Evolutionary conservation across 2,329 filamentous ascomycete species (phyloP).

Genomic region (Calonectria leucothoes): DNA sequence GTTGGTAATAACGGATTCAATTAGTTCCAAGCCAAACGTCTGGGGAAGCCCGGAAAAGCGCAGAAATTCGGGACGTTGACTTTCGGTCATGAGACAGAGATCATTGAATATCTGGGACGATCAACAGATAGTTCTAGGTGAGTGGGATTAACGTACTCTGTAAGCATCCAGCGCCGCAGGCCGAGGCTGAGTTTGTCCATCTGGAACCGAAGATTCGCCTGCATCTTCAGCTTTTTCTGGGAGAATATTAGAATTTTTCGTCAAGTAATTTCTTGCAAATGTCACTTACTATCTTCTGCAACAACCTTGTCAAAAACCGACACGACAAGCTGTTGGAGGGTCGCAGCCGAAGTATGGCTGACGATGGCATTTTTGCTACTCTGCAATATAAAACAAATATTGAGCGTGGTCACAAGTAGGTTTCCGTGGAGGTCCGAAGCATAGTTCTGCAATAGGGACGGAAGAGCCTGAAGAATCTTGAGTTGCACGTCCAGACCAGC

Average conservation of each 20-base stretch:
- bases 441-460: conserved; percentile 92
- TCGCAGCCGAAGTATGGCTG: conserved; percentile 96
- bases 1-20: conserved; percentile 89
- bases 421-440: conserved; percentile 83
- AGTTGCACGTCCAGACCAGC: conserved; percentile 90
- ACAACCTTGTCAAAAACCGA: conserved; percentile 93
- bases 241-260: conserved; percentile 27
- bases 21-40: conserved; percentile 88
- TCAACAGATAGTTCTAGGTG: conserved; percentile 19
- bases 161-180: conserved; percentile 88
- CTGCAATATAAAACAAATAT: conserved; percentile 92
- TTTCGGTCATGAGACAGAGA: conserved; percentile 87
- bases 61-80: conserved; percentile 84
- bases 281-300: conserved; percentile 77
- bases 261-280: not conserved
- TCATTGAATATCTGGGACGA: conserved; percentile 82
- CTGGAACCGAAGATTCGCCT: conserved; percentile 75
- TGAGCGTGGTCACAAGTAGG: conserved; percentile 82
- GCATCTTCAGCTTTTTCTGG: conserved; percentile 62
- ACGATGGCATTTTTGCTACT: conserved; percentile 93
- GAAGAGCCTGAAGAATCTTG: conserved; percentile 93
- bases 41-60: conserved; percentile 82
- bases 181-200: conserved; percentile 74
- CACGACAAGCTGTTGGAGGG: conserved; percentile 91
- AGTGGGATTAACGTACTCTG: conserved; percentile 59